These are phyloP conservation scores for Colletotrichum aenigma DNA, from an alignment of 2,329 filamentous ascomycete genomes.

Conservation along the genomic window DNA sequence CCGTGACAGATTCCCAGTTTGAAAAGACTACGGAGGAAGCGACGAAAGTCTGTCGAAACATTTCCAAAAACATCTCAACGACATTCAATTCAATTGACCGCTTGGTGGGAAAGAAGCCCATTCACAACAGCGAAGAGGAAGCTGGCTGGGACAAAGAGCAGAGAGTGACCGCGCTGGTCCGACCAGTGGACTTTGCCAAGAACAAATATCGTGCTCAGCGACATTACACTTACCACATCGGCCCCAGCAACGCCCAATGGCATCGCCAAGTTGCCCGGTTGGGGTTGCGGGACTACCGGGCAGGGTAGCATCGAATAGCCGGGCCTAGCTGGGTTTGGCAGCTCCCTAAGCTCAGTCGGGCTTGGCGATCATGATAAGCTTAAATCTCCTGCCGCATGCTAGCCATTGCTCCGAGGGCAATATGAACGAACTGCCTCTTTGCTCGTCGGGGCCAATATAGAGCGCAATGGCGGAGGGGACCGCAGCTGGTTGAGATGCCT, in stretches of 20 bases:
- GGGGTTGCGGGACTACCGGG: constrained; percentile 1
- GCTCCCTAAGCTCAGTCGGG: not conserved
- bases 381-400: constrained; percentile 21
- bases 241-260: not conserved
- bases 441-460: not conserved
- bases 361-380: constrained; percentile 22
- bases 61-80: not conserved
- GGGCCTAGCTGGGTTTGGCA: constrained; percentile 17
- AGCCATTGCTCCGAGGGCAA: constrained; percentile 1
- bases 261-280: not conserved
- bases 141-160: not conserved
- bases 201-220: not conserved
- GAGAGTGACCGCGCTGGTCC: not conserved
- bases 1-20: not conserved
- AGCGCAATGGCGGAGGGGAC: not conserved
- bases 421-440: constrained; percentile 15
- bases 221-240: not conserved
- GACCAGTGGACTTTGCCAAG: constrained; percentile 6
- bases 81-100: not conserved
- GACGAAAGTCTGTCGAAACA: not conserved
- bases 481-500: constrained; percentile 9
- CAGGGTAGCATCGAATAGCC: constrained; percentile 11
- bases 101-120: not conserved
- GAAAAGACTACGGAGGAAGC: not conserved
- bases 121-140: not conserved